Evolutionary conservation across 192 early-diverging fungal genomes (phyloP), one percentile per base, ranked within the genome.

Genomic region (Coemansia sp.): DNA sequence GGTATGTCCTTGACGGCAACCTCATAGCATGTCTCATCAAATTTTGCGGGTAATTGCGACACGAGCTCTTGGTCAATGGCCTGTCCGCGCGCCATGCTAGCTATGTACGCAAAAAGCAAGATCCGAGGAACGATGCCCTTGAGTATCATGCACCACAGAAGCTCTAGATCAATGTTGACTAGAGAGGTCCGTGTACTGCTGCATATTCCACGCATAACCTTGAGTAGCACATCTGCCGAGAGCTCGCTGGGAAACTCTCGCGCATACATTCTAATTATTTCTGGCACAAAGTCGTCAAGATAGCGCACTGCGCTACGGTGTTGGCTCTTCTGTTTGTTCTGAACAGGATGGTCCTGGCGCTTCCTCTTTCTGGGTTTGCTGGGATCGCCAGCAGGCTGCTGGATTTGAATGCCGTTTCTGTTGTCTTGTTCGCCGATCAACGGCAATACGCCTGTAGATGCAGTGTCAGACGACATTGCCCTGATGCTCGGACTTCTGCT

Each of bases 21-120:
- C 48, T 82, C 79, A 55, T 82, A 82, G 74, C 79, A 82, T 21
- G 69, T 65, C 71, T 82, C 79, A 57, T 82, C 79, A 21, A 82
- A 72, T 45, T 73, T 75, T 54, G 70, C 65, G 21, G 79, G 79
- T 19, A 82, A 61, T 71, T 69, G 65, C 48, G 55, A 65, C 71
- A 69, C 64, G 41, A 82, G 66, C 49, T 76, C 67, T 1, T 62
- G 62, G 26, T 75, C 67, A 15, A 76, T 69, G 11, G 63, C 79
- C 43, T 76, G 73, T 37, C 79, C 74, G 36, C 79, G 79, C 39
- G 74, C 69, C 71, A 76, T 82, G 54, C 79, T 76, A 58, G 79
- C 67, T 36, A 82, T 72, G 42, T 76, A 76, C 0, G 73, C 66
- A 52, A 76, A 82, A 12, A 82, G 64, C 26, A 69, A 43, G 19